Conservation (phyloP, 2,329 filamentous ascomycete species). For the Fusarium coicis region DNA sequence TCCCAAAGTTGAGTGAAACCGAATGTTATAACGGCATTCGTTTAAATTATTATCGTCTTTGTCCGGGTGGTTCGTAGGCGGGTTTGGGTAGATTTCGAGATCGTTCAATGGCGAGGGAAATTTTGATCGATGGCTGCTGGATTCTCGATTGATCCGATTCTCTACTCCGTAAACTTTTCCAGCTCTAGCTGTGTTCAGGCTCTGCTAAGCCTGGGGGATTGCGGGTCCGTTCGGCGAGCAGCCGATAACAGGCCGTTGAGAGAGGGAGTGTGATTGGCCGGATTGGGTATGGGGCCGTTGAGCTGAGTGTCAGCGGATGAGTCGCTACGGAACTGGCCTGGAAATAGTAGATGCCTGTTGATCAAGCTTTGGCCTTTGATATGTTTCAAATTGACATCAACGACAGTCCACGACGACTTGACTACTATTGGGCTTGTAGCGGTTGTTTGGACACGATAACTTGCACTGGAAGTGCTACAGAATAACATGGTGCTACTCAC, state of each 20-base stretch:
- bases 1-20: background rate
- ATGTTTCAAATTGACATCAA: background rate
- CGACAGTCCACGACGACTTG: background rate
- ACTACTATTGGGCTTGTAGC: too few relatives aligned
- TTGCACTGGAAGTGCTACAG: rapidly evolving
- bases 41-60: background rate
- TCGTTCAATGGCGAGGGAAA: slow-evolving; percentile 30
- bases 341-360: slow-evolving; percentile 18
- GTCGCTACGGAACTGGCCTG: slow-evolving; percentile 22
- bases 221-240: slow-evolving; percentile 36
- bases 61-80: background rate
- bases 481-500: slow-evolving; percentile 77
- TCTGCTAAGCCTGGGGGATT: slow-evolving; percentile 34
- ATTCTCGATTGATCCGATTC: slow-evolving; percentile 37
- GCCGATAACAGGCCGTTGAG: slow-evolving; percentile 7
- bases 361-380: background rate
- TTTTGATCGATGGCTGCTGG: slow-evolving; percentile 32
- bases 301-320: slow-evolving; percentile 28
- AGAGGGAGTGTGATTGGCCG: slow-evolving; percentile 15
- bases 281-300: slow-evolving; percentile 1
- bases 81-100: slow-evolving; percentile 6
- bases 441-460: too few relatives aligned
- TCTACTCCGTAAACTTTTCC: slow-evolving; percentile 47
- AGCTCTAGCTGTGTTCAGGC: slow-evolving; percentile 36
- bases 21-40: slow-evolving; percentile 31